Percentiles rank a stretch among this genome's conserved stretches.
These are phyloP conservation scores for Syzygium oleosum DNA, from an alignment of 345 rosid genomes.

Conservation along the genomic window DNA sequence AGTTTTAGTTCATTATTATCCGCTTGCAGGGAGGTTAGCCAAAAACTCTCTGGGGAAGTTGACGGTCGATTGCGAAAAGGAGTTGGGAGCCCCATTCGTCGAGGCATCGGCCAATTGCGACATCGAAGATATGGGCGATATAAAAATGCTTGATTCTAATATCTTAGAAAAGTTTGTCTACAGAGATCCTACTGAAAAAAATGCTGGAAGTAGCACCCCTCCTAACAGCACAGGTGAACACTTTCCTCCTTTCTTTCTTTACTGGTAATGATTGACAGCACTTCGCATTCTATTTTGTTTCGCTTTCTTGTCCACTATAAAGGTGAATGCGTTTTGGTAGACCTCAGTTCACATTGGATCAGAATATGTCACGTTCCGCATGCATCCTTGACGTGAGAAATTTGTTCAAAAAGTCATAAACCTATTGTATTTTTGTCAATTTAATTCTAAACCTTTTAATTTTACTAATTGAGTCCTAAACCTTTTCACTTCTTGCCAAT, in stretches of 20 bases:
- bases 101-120: conserved; percentile 26
- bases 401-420: no score
- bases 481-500: no score
- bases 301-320: neutral
- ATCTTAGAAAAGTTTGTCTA: neutral
- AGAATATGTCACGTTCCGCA: neutral
- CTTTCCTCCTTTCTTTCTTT: neutral
- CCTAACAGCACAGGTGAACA: neutral
- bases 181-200: neutral
- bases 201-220: neutral
- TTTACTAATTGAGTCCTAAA: no score
- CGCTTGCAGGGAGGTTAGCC: conserved; percentile 50
- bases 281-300: neutral
- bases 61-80: conserved; percentile 16
- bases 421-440: no score
- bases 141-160: neutral
- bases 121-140: conserved; percentile 26
- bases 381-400: neutral
- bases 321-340: neutral
- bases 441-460: no score
- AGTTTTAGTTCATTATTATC: conserved; percentile 40
- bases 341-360: neutral
- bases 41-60: conserved; percentile 24
- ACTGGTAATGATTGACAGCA: neutral
- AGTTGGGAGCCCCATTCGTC: conserved; percentile 40